Evolutionary conservation across 2,329 filamentous ascomycete species (phyloP).

Genomic region (Venturia oleaginea): DNA sequence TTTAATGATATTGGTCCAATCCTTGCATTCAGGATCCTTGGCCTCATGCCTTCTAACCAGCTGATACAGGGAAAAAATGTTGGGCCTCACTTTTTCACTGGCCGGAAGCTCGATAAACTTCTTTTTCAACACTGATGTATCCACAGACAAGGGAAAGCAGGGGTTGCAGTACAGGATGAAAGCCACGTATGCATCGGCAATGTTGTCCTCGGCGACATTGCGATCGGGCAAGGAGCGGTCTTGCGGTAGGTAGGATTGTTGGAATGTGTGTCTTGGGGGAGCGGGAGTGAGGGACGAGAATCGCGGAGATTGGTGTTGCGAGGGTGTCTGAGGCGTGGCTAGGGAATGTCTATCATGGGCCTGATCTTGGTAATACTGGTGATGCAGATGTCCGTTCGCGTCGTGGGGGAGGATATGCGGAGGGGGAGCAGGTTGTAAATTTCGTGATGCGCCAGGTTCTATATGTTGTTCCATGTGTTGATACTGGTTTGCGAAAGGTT

Average conservation of each 20-base stretch:
- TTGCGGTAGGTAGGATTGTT: constrained; percentile 29
- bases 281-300: constrained; percentile 28
- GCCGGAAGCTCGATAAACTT: constrained; percentile 72
- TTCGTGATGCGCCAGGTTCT: constrained; percentile 1
- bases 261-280: constrained; percentile 23
- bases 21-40: constrained; percentile 53
- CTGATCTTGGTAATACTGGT: constrained; percentile 9
- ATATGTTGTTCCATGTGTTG: constrained; percentile 5
- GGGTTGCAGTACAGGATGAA: constrained; percentile 93
- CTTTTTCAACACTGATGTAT: constrained; percentile 62
- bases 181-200: constrained; percentile 72
- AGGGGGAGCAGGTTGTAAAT: neutral
- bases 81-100: constrained; percentile 81
- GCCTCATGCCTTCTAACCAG: constrained; percentile 69
- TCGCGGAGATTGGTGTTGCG: constrained; percentile 28
- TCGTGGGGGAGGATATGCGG: constrained; percentile 6
- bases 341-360: neutral
- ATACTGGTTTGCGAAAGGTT: neutral
- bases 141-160: constrained; percentile 57
- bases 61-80: constrained; percentile 65
- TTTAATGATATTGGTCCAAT: neutral
- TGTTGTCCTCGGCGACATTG: constrained; percentile 57
- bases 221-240: constrained; percentile 55
- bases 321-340: constrained; percentile 27
- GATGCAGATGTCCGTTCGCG: constrained; percentile 9